These are phyloP conservation scores for Colletotrichum musicola DNA, from an alignment of 2,329 filamentous ascomycete species.

Conservation along the genomic window DNA sequence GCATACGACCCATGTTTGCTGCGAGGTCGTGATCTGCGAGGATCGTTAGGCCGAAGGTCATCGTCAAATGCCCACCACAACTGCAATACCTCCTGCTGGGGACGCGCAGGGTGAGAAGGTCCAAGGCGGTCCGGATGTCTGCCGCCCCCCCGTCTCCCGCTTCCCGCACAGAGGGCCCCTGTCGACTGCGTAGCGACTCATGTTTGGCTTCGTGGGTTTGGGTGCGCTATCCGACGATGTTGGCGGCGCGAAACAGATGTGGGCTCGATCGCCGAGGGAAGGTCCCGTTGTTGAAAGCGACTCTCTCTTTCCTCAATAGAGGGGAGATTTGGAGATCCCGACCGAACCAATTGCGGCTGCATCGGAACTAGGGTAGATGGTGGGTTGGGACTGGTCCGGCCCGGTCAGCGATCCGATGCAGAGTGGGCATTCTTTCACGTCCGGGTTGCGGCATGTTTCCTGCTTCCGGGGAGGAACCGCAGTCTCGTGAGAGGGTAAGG, in stretches of 20 bases:
- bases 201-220: background rate
- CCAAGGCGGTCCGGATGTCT: background rate
- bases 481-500: background rate
- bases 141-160: background rate
- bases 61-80: background rate
- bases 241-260: background rate
- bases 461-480: background rate
- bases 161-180: slow-evolving; percentile 4
- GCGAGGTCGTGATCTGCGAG: background rate
- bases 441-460: background rate
- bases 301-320: too few relatives aligned
- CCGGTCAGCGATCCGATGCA: slow-evolving; percentile 23
- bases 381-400: slow-evolving; percentile 13
- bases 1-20: slow-evolving; percentile 5
- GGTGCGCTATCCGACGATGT: slow-evolving; percentile 35
- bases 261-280: slow-evolving; percentile 10
- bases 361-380: slow-evolving; percentile 28
- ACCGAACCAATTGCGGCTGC: slow-evolving; percentile 22
- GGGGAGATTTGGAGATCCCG: background rate
- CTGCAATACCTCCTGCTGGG: slow-evolving; percentile 15
- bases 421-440: background rate
- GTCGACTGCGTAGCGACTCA: slow-evolving; percentile 16
- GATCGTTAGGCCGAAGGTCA: background rate
- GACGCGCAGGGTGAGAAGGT: background rate
- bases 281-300: too few relatives aligned